These are phyloP conservation scores for Ganoderma lingzhi DNA, from an alignment of 1,284 basidiomycete genomes.

Conservation along the genomic window DNA sequence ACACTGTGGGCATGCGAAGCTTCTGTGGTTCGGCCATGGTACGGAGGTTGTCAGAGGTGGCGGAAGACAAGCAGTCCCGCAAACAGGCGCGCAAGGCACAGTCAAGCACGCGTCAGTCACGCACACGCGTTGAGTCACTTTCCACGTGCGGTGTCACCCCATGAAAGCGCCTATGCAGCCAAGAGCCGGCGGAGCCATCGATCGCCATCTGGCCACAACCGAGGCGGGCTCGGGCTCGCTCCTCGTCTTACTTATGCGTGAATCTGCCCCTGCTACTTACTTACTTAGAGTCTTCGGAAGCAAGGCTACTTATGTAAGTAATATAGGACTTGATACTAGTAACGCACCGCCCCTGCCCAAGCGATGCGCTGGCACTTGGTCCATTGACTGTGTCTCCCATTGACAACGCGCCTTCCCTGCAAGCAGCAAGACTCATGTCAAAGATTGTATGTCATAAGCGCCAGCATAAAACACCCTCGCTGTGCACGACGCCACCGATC, in stretches of 20 bases:
- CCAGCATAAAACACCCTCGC: neutral
- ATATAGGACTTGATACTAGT: no score
- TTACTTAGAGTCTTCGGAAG: no score
- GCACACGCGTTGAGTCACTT: constrained; percentile 11
- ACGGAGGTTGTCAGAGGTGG: neutral
- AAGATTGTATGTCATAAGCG: neutral
- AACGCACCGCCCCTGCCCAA: no score
- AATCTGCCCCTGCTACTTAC: no score
- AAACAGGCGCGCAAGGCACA: constrained; percentile 4
- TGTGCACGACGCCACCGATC: neutral
- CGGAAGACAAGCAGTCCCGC: neutral
- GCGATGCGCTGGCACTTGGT: no score
- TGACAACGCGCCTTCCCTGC: neutral
- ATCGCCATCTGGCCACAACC: no score
- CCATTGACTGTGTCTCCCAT: neutral
- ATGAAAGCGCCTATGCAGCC: neutral
- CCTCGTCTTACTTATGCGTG: no score
- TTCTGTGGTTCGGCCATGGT: constrained; percentile 17
- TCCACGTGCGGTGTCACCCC: neutral
- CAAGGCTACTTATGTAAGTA: no score
- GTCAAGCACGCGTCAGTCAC: constrained; percentile 12
- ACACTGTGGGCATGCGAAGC: constrained; percentile 20
- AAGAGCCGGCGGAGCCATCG: no score
- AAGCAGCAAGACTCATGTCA: neutral
- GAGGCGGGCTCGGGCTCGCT: no score